Base-by-base conservation (phyloP, 768 basidiomycete genomes). In the Podaxis sp. region DNA sequence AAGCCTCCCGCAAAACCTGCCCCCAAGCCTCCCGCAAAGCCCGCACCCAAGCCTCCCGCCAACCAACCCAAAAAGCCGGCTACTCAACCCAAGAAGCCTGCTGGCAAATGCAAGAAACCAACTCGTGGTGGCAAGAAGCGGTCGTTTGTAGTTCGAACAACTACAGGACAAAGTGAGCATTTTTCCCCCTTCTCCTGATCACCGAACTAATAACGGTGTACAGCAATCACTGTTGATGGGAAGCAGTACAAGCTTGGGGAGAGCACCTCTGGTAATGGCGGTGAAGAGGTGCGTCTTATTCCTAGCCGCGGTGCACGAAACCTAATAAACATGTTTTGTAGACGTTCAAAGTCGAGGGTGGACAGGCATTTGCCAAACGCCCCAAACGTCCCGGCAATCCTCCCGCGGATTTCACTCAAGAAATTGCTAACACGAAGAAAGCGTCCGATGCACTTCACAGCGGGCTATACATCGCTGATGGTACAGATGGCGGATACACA, bases 171-270 rank as follows among this genome's bases (percentile, higher is more conserved):
- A 13, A 51, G 58, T 60, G 40, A 37, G 58, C 30, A 7, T 17
- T 2, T 36, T 10, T 51, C n/a, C 26, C 15, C 3, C 3, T 12
- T 17, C 40, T 3, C 3, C 4, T 0, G 26, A 28, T 11, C 1
- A 40, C 37, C 2, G 15, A 33, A 40, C 17, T 48, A 1, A 33
- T 26, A 1, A 40, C 36, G 15, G 26, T 3, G 17, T 38, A 12
- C 37, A 60, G 58, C 58, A 4, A 60, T 60, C 24, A 60, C 58
- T 38, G 37, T 60, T 6, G 36, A 2, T 11, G 58, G 58, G 11
- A 50, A 52, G 36, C 20, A 36, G 13, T 60, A 60, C 49, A 60
- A 40, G 22, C 49, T 60, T 8, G 36, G 37, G 4, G 30, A 51
- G 17, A 11, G 12, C 1, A 30, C 46, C 5, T 60, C 49, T 11